These are phyloP conservation scores for Alternaria ethzedia DNA, from an alignment of 2,329 filamentous ascomycete genomes.

Conservation along the genomic window DNA sequence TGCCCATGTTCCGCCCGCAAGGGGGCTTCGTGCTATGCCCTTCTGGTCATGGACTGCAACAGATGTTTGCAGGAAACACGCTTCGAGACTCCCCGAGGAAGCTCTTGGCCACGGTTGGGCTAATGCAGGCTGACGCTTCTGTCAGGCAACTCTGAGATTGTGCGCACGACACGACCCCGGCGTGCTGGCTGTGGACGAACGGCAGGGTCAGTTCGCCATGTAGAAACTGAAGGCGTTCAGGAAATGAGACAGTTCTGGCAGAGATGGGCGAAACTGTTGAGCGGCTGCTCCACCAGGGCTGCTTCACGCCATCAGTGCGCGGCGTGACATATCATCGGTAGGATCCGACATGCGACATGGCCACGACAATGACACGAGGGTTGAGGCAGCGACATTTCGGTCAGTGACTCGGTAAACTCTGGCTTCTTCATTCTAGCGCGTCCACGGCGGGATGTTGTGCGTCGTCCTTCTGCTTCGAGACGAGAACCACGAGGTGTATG, in stretches of 20 bases:
- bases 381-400: not conserved
- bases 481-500: not conserved
- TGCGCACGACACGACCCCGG: not conserved
- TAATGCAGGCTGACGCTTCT: slow-evolving; percentile 20
- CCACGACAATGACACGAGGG: not conserved
- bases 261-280: slow-evolving; percentile 3
- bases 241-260: slow-evolving; percentile 1
- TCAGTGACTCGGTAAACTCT: not conserved
- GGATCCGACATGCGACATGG: not conserved
- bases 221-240: slow-evolving; percentile 1
- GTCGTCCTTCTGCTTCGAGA: not conserved
- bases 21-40: slow-evolving; percentile 6
- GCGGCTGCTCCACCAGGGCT: not conserved
- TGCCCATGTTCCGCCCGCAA: slow-evolving; percentile 18
- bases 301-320: slow-evolving; percentile 4
- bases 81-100: slow-evolving; percentile 33
- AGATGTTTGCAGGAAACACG: slow-evolving; percentile 23
- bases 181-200: not conserved
- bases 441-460: slow-evolving; percentile 8
- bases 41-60: slow-evolving; percentile 14
- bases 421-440: not conserved
- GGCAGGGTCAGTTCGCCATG: not conserved
- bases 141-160: slow-evolving; percentile 3
- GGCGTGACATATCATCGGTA: not conserved
- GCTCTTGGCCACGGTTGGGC: slow-evolving; percentile 18